A percentile compares a stretch with the other conserved stretches of the same genome.
These are phyloP conservation scores for Lentinula edodes DNA, from an alignment of 768 basidiomycete genomes.

Conservation along the genomic window DNA sequence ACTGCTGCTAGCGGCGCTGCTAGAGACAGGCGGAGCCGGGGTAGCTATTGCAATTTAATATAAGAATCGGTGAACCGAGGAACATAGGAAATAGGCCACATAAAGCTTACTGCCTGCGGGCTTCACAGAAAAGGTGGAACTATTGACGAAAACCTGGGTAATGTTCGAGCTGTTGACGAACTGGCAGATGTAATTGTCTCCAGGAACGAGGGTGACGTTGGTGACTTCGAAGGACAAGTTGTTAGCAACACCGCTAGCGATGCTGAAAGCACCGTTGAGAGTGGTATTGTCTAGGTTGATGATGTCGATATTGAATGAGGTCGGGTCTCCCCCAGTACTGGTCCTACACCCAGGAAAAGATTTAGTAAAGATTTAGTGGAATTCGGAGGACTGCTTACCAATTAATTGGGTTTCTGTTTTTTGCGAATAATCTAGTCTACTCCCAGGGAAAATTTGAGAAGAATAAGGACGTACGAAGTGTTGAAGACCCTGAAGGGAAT, in stretches of 20 bases:
- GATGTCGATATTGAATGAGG: background rate
- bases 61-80: background rate
- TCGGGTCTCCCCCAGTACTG: background rate
- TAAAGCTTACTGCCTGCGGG: background rate
- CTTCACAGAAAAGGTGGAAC: background rate
- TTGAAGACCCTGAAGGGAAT: background rate
- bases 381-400: background rate
- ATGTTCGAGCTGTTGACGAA: conserved; percentile 1
- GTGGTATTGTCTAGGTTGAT: background rate
- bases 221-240: background rate
- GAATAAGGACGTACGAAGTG: background rate
- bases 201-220: background rate
- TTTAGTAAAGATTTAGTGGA: background rate
- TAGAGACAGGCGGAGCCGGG: background rate
- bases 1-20: background rate
- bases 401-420: background rate
- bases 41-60: background rate
- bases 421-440: background rate
- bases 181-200: background rate
- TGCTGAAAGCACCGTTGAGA: conserved; percentile 2
- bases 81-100: background rate
- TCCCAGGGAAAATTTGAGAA: background rate
- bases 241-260: background rate
- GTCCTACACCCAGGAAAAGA: background rate
- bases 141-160: conserved; percentile 1